Conservation (phyloP, 2,329 filamentous ascomycete genomes). For the Penicillium sp. region DNA sequence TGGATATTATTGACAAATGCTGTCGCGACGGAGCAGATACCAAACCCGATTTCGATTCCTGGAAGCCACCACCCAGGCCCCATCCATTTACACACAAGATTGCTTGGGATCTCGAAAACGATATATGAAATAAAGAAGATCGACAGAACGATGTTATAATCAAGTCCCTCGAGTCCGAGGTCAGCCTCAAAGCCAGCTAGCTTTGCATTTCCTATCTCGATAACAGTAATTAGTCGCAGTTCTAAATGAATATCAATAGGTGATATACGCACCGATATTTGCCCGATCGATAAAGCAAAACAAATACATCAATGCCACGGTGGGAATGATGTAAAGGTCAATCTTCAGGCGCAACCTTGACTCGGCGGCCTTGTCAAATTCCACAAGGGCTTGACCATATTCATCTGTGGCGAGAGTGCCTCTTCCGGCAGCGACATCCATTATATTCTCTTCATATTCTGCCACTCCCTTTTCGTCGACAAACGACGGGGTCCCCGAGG, state of each 20-base stretch:
- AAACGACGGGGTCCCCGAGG: too few relatives aligned
- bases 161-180: constrained; percentile 58
- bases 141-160: constrained; percentile 68
- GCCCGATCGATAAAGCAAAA: constrained; percentile 75
- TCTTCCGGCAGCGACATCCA: constrained; percentile 41
- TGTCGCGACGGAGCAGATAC: constrained; percentile 62
- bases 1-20: constrained; percentile 61
- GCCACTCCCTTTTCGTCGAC: constrained; percentile 24
- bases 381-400: constrained; percentile 52
- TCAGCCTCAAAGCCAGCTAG: constrained; percentile 65
- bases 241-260: not conserved
- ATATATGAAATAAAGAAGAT: constrained; percentile 74
- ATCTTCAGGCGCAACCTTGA: constrained; percentile 61
- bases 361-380: constrained; percentile 60
- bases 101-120: constrained; percentile 68
- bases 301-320: constrained; percentile 64
- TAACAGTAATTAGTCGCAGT: not conserved
- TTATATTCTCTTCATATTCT: constrained; percentile 19
- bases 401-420: constrained; percentile 52
- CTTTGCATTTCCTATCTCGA: constrained; percentile 60
- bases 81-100: constrained; percentile 62
- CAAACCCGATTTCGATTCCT: constrained; percentile 60
- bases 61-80: constrained; percentile 73
- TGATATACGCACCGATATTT: constrained; percentile 59
- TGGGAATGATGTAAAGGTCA: constrained; percentile 64